Evolutionary conservation across 2,329 filamentous ascomycete genomes (phyloP).

Genomic region (Calonectria pteridis): DNA sequence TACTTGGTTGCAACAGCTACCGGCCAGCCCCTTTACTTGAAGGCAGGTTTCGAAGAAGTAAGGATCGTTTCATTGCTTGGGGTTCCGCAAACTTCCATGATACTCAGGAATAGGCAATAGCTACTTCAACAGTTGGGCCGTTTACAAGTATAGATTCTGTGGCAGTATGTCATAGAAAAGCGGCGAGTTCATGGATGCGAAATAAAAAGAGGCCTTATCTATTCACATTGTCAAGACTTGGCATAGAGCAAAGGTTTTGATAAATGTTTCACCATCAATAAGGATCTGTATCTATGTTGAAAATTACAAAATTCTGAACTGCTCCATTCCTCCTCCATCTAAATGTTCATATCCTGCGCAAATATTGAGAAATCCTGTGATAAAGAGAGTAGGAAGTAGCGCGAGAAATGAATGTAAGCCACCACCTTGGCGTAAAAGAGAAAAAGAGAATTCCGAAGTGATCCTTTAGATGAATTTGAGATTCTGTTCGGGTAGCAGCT

Average conservation of each 20-base stretch:
- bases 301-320: no score
- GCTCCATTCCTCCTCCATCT: no score
- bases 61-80: constrained; percentile 10
- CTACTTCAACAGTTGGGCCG: not conserved
- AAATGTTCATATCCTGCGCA: not conserved
- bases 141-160: not conserved
- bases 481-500: not conserved
- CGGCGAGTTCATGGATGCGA: not conserved
- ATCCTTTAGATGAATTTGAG: not conserved
- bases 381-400: not conserved
- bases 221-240: no score
- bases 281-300: no score
- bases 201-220: not conserved
- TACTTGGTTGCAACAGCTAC: constrained; percentile 20
- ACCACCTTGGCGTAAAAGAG: not conserved
- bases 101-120: not conserved
- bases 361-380: not conserved
- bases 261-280: no score
- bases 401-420: not conserved
- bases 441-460: not conserved
- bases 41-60: constrained; percentile 15
- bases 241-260: no score
- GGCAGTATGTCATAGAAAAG: not conserved
- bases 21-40: constrained; percentile 10
- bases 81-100: constrained; percentile 19